These are phyloP conservation scores for Coemansia sp. DNA, from an alignment of 371 early-diverging fungal genomes.

Conservation along the genomic window DNA sequence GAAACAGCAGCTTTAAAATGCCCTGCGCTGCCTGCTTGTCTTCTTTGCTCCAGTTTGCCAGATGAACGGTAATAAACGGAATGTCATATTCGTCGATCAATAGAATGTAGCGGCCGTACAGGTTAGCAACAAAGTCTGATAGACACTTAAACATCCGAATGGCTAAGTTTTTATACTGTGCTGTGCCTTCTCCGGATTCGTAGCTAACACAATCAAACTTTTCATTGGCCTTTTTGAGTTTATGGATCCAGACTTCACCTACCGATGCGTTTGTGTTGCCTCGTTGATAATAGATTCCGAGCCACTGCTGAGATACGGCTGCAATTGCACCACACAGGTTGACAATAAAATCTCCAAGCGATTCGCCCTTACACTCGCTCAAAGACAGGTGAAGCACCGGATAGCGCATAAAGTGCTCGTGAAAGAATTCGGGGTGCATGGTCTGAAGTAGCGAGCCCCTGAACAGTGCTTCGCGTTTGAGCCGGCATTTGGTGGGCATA, in stretches of 20 bases:
- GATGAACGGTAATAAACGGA: constrained; percentile 28
- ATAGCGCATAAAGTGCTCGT: constrained; percentile 36
- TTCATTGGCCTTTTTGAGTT: neutral
- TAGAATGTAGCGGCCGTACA: constrained; percentile 27
- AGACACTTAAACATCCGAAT: constrained; percentile 6
- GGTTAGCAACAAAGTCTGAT: neutral
- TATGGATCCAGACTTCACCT: neutral
- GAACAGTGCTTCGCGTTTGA: constrained; percentile 29
- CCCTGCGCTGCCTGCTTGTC: constrained; percentile 6
- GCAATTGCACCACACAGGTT: constrained; percentile 5
- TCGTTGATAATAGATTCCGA: neutral
- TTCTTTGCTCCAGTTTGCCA: constrained; percentile 15
- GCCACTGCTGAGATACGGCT: neutral
- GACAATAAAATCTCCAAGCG: constrained; percentile 7
- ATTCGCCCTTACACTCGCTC: constrained; percentile 13
- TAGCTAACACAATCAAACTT: neutral
- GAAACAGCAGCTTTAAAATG: constrained; percentile 12
- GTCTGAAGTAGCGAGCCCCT: constrained; percentile 17
- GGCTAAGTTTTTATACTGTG: neutral
- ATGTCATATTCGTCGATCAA: constrained; percentile 42
- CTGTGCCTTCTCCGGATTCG: neutral
- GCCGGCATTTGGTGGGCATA: constrained; percentile 16
- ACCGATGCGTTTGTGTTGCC: neutral
- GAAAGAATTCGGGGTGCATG: constrained; percentile 22
- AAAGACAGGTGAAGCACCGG: constrained; percentile 30